Conservation (phyloP, 371 early-diverging fungal species). For the Synchytrium microbalum region DNA sequence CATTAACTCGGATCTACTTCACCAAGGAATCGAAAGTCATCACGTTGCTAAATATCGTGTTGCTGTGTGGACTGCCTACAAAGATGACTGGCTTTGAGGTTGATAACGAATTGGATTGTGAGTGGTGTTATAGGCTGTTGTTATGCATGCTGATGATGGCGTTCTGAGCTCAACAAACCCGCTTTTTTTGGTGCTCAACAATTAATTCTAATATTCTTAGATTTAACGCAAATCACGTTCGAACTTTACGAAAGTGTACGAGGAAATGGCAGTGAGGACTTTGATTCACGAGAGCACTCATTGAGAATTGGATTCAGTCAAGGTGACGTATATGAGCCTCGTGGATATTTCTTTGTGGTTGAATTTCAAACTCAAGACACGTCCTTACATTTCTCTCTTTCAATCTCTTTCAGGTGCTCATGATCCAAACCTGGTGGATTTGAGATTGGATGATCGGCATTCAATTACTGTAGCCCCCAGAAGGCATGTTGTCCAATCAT, state of each 20-base stretch:
- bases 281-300: constrained; percentile 65
- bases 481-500: constrained; percentile 27
- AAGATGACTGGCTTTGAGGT: constrained; percentile 55
- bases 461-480: constrained; percentile 75
- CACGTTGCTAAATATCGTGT: constrained; percentile 81
- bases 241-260: constrained; percentile 89
- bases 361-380: not conserved
- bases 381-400: not conserved
- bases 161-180: too few species aligned
- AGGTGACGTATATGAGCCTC: constrained; percentile 18
- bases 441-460: constrained; percentile 79
- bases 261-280: constrained; percentile 29
- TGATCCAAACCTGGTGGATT: constrained; percentile 80
- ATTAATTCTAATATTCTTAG: constrained; percentile 11
- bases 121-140: constrained; percentile 19
- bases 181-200: not conserved
- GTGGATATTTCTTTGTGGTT: not conserved
- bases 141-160: not conserved
- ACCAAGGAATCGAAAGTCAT: constrained; percentile 88
- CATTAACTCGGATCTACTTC: constrained; percentile 84
- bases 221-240: constrained; percentile 93
- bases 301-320: constrained; percentile 86
- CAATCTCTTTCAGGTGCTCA: constrained; percentile 54
- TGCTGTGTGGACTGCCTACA: constrained; percentile 75
- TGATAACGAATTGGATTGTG: constrained; percentile 84